Evolutionary conservation across 2,329 filamentous ascomycete species (phyloP), one percentile per base, ranked within the genome.

Genomic region (Epichloe gansuensis): DNA sequence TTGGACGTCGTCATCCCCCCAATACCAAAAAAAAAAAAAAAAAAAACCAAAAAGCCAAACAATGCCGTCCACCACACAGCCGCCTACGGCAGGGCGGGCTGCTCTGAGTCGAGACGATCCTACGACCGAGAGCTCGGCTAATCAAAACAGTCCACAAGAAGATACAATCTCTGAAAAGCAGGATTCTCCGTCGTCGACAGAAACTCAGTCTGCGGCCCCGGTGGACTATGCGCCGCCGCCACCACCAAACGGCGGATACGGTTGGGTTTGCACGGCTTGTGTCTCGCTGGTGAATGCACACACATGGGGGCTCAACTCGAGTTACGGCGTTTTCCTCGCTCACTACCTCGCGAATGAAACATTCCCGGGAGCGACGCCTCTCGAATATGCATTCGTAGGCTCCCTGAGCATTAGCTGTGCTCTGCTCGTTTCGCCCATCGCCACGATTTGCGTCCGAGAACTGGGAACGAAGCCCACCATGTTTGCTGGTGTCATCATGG

Each of bases 381-480:
- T 90, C 2, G 75, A 82, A 5, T 90, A 84, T 65, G 87, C 87
- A 41, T 89, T 91, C 62, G 75, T 91, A n/a, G 87, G 87, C 31
- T 60, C 58, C 4, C 56, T 69, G 2, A 67, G 66, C 58, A 55
- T 65, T 23, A 59, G 58, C 48, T 59, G 61, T 47, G 84, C 84
- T 2, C 72, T 90, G 54, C 64, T 87, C 7, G 68, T 87, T 31
- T 85, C 85, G 0, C 87, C 87, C 0, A 36, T 88, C 1, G 82
- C 80, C 5, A 89, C 84, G 0, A 64, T 76, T 7, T 76, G 71
- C 36, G 80, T 81, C 0, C 74, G 82, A 2, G 65, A 71, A 9
- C 79, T 75, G 53, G 85, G 85, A 7, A 89, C 84, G 0, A 77
- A 76, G 40, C 70, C 70, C 0, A 82, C 81, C 0, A 74, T 91